These are phyloP conservation scores for Biscogniauxia marginata DNA, from an alignment of 2,329 filamentous ascomycete genomes.

Conservation along the genomic window DNA sequence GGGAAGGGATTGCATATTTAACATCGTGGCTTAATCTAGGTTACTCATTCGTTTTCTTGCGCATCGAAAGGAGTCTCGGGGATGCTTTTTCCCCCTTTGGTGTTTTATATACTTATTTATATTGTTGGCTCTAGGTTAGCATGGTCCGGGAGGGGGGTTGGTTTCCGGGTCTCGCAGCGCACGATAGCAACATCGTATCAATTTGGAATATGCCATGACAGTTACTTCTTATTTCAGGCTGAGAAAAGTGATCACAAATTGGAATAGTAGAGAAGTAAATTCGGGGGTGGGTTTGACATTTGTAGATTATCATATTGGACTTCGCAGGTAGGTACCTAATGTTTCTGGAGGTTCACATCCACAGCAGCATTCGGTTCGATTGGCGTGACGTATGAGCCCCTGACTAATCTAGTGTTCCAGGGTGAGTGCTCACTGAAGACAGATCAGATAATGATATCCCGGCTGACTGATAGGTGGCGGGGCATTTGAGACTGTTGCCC, in stretches of 20 bases:
- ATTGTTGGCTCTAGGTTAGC: background rate
- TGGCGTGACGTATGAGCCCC: background rate
- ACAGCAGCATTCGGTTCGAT: too few species aligned
- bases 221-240: too few species aligned
- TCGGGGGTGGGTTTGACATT: too few species aligned
- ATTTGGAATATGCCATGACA: background rate
- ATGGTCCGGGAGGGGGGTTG: background rate
- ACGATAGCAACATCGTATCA: background rate
- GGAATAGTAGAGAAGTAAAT: too few species aligned
- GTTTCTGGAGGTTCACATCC: too few species aligned
- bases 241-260: too few species aligned
- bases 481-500: slow-evolving; percentile 18
- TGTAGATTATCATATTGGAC: too few species aligned
- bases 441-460: background rate
- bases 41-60: slow-evolving; percentile 8
- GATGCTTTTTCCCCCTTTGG: slow-evolving; percentile 6
- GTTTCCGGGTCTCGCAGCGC: background rate
- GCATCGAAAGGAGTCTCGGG: slow-evolving; percentile 21
- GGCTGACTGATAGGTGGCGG: background rate
- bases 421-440: background rate
- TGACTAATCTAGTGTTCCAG: background rate
- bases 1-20: slow-evolving; percentile 1
- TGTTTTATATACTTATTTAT: slow-evolving; percentile 10
- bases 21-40: background rate
- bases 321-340: too few species aligned